These are phyloP conservation scores for Neofusicoccum kwambonambiense DNA, from an alignment of 2,329 filamentous ascomycete genomes.

Conservation along the genomic window DNA sequence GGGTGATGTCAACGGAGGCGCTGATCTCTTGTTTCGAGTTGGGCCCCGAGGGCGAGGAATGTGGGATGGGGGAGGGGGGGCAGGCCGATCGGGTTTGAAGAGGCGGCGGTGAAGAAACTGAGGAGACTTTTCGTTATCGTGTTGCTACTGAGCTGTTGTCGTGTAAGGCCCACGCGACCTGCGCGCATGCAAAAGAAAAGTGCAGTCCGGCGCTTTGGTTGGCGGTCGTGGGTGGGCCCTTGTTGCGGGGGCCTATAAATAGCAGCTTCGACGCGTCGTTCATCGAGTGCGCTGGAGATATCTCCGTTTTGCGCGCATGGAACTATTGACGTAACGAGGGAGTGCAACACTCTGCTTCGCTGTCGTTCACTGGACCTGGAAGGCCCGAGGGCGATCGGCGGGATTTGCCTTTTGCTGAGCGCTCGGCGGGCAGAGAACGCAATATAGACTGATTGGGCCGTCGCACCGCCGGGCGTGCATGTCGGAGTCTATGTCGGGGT, in stretches of 20 bases:
- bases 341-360: too few relatives aligned
- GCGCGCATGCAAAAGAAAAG: not conserved
- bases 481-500: constrained; percentile 30
- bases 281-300: not conserved
- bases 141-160: too few relatives aligned
- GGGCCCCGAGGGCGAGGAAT: constrained; percentile 47
- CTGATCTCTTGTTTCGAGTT: not conserved
- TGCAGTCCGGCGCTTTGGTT: too few relatives aligned
- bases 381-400: too few relatives aligned
- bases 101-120: constrained; percentile 33
- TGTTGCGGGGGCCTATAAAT: too few relatives aligned
- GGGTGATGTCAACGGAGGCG: not conserved
- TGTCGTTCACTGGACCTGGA: too few relatives aligned
- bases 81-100: not conserved
- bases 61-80: constrained; percentile 19
- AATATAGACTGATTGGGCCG: not conserved
- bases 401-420: not conserved
- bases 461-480: constrained; percentile 22
- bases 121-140: constrained; percentile 29
- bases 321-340: not conserved
- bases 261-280: too few relatives aligned
- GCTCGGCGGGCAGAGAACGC: constrained; percentile 39
- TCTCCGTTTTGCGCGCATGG: not conserved
- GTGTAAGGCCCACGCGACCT: too few relatives aligned
- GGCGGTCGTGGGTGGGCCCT: constrained; percentile 44